Conservation (phyloP, 352 stramenopile genomes). For the Globisporangium megalacanthum region DNA sequence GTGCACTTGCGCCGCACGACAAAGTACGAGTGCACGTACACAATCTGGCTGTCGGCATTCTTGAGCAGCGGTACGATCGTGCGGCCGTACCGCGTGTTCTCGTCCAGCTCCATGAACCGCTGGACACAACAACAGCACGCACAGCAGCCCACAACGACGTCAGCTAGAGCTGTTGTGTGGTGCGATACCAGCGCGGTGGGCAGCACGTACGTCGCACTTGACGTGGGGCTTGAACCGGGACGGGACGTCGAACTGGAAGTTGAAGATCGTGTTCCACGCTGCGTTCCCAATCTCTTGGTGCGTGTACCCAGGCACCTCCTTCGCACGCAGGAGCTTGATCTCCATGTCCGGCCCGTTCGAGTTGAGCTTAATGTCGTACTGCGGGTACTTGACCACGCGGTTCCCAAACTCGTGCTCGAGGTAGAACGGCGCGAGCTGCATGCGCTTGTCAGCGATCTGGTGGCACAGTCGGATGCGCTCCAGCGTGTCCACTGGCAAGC, state of each 20-base stretch:
- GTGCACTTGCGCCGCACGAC: slow-evolving; percentile 51
- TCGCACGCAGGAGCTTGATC: slow-evolving; percentile 69
- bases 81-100: slow-evolving; percentile 72
- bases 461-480: slow-evolving; percentile 43
- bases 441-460: slow-evolving; percentile 48
- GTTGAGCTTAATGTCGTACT: slow-evolving; percentile 78
- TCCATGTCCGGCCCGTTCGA: slow-evolving; percentile 76
- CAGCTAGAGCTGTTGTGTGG: not conserved
- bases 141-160: not conserved
- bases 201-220: slow-evolving; percentile 37
- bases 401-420: slow-evolving; percentile 46
- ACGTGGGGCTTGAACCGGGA: slow-evolving; percentile 58
- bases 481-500: slow-evolving; percentile 53
- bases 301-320: slow-evolving; percentile 46
- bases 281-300: slow-evolving; percentile 59
- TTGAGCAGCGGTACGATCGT: slow-evolving; percentile 69
- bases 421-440: slow-evolving; percentile 44
- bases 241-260: slow-evolving; percentile 71
- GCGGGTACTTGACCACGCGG: slow-evolving; percentile 37
- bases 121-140: not conserved
- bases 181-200: too few species aligned
- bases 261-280: slow-evolving; percentile 72
- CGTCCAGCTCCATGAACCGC: slow-evolving; percentile 71
- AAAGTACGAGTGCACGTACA: slow-evolving; percentile 81
- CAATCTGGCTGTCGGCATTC: slow-evolving; percentile 47